Evolutionary conservation across 106 monocot species (phyloP).

Genomic region (Apostasia shenzhenica): DNA sequence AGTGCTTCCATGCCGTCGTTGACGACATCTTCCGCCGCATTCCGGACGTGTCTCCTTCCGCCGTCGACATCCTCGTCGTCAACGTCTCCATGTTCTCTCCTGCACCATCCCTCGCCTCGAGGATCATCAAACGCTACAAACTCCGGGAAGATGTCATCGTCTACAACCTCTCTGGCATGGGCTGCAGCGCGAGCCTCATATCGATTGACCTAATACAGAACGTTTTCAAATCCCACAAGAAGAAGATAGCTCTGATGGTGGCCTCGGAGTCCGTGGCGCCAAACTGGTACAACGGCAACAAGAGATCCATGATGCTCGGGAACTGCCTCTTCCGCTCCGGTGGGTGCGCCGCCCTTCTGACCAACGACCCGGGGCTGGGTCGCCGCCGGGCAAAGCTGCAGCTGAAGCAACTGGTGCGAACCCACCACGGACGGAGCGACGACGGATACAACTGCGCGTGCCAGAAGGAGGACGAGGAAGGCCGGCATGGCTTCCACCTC

Average conservation of each 20-base stretch:
- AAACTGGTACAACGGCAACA: constrained; percentile 67
- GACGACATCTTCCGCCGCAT: constrained; percentile 37
- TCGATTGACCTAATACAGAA: constrained; percentile 46
- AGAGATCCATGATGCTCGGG: constrained; percentile 79
- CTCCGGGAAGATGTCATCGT: constrained; percentile 64
- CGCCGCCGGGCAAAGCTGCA: background rate
- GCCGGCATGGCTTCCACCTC: background rate
- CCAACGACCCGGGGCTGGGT: constrained; percentile 18
- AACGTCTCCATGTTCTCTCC: constrained; percentile 79
- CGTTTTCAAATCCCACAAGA: constrained; percentile 25
- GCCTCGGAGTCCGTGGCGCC: constrained; percentile 69
- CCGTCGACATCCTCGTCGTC: constrained; percentile 60
- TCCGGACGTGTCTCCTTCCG: constrained; percentile 26
- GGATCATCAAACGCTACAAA: constrained; percentile 48
- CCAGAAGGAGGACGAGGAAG: constrained; percentile 7
- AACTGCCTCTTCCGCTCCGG: constrained; percentile 71
- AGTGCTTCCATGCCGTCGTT: constrained; percentile 38
- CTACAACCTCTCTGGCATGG: constrained; percentile 86
- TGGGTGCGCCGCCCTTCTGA: constrained; percentile 46
- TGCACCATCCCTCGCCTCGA: constrained; percentile 45
- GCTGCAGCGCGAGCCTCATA: constrained; percentile 70
- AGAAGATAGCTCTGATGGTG: constrained; percentile 37
- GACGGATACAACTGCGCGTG: background rate
- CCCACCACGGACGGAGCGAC: constrained; percentile 2
- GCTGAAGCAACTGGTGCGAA: background rate